Evolutionary conservation across 108 stramenopile genomes (phyloP), one percentile per base, ranked within the genome.

Genomic region (Schizochytrium sp.): DNA sequence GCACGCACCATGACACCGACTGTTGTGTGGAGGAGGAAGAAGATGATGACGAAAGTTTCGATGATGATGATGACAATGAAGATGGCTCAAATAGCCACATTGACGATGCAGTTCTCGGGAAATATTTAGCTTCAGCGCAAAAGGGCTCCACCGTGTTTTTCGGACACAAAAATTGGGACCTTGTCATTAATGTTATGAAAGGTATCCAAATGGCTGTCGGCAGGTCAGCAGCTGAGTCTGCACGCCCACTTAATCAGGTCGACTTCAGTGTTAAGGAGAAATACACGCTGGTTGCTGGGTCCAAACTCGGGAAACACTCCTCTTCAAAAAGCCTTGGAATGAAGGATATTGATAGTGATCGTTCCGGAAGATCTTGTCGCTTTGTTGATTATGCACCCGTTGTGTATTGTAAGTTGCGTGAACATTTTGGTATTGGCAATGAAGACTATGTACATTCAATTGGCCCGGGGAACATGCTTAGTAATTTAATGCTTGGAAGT

Each of bases 311-410:
- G 49, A 83, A 83, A 50, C 73, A 83, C 17, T 46, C 49, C 28
- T 53, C 46, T 19, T 50, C 49, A 8, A 53, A 53, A 19, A 53
- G 40, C 12, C 49, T 83, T 4, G 73, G 73, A 17, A 46, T 83
- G 19, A 83, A 83, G 73, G 73, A 83, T n/a, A 83, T 83, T 19
- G 73, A 83, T 50, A 53, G n/a, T 19, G 73, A 83, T 46, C 28
- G 73, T 12, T 83, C 73, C 50, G 73, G 73, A 4, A 17, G 73
- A 4, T 83, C 73, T 12, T 83, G 73, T 38, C 73, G 73, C 8
- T 83, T 83, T 53, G 73, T 83, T 53, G 73, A 83, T 19, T 83
- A 83, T 19, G 73, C 73, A n/a, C 73, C 73, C 73, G 73, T 83
- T 19, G 73, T 83, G 0, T 83, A 53, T 46, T 47, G 49, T n/a